Conservation (phyloP, 192 early-diverging fungal species). For the Fimicolochytrium jonesii region DNA sequence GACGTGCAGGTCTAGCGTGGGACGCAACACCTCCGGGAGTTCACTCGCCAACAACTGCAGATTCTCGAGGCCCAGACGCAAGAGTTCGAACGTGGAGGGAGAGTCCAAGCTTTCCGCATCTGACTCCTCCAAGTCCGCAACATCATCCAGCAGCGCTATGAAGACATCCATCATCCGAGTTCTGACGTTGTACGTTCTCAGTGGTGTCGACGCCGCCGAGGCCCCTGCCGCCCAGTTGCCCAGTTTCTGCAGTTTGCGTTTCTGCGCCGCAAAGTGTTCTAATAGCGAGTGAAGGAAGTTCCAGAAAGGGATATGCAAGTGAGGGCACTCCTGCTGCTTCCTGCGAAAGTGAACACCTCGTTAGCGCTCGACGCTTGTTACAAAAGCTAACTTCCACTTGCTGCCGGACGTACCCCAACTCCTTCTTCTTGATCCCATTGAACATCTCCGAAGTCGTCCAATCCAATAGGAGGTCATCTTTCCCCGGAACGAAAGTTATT, state of each 20-base stretch:
- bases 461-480: constrained; percentile 19
- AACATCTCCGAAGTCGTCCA: constrained; percentile 18
- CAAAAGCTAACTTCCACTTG: neutral
- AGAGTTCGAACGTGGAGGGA: no score
- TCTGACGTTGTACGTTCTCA: neutral
- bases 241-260: no score
- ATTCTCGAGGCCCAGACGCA: no score
- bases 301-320: no score
- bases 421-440: neutral
- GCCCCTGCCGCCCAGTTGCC: no score
- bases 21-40: constrained; percentile 14
- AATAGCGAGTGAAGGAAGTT: no score
- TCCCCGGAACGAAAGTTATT: constrained; percentile 18
- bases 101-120: neutral
- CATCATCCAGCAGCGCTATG: neutral
- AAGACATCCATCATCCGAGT: constrained; percentile 5
- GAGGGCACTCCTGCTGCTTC: no score
- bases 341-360: no score
- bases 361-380: no score
- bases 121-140: neutral
- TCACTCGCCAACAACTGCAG: no score
- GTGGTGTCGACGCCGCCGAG: no score
- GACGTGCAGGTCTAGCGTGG: constrained; percentile 18
- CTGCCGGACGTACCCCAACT: neutral
- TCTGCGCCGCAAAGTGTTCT: no score